Base-by-base conservation (phyloP, 1,284 basidiomycete genomes). In the Neotropicomus parvogracilis region DNA sequence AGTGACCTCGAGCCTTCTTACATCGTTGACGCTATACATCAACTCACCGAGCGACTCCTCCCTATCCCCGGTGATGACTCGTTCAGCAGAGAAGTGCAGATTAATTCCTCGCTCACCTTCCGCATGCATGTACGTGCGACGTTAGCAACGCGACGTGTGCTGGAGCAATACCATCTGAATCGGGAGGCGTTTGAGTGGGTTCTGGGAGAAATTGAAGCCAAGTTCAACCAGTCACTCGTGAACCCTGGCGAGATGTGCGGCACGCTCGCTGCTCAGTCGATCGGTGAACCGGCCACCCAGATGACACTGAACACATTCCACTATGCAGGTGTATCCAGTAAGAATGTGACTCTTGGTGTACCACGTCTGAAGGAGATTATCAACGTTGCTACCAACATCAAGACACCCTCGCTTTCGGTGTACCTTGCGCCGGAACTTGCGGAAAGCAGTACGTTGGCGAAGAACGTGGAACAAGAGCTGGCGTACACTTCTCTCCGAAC, bases 181-280 rank as follows among this genome's bases (percentile, higher is more conserved):
- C 77, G 79, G 33, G 90, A 95, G 65, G 95, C 95, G 2, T 99
- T 97, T 68, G 93, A 97, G 62, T 99, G 95, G 95, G 91, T 98
- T 3, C 64, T 98, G 49, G 97, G 95, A 58, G 97, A 99, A 70
- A 83, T 99, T 42, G 94, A 99, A 68, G 79, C 89, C 29, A 91
- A 94, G 67, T 97, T 97, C 76, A 95, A 95, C 64, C 85, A 85
- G 59, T 91, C 95, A 2, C 65, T 97, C 3, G 93, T 81, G 20
- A 89, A 95, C 63, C 91, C 97, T 0, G 95, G 95, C 43, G 97
- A 99, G 72, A 99, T 99, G 97, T 99, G 97, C 59, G 97, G 97
- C 40, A 98, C 94, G 0, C 80, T 99, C 13, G 90, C 97, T 31
- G 97, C 97, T 0, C 97, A 99, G 71, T 97, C 94, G 5, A 99